A percentile compares a stretch with the other conserved stretches of the same genome.
Conservation (phyloP, 495 filamentous ascomycete genomes). For the Friedmanniomyces simplex region DNA sequence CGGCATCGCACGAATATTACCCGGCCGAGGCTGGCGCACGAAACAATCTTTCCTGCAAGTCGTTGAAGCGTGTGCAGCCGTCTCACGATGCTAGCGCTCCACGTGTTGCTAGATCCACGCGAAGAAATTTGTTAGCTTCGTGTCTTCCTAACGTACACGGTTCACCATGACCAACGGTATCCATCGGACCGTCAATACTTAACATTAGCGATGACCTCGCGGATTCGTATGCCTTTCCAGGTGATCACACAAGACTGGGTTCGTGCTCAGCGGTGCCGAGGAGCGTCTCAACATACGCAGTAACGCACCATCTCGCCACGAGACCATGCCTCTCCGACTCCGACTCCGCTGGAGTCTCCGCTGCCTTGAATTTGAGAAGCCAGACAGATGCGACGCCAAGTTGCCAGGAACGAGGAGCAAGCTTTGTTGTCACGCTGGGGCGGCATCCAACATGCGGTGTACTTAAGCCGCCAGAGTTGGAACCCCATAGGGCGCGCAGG, state of each 20-base stretch:
- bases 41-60: neutral
- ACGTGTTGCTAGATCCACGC: neutral
- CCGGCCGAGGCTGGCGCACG: neutral
- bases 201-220: neutral
- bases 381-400: too few relatives aligned
- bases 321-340: neutral
- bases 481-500: neutral
- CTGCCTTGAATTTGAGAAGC: too few relatives aligned
- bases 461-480: neutral
- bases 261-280: neutral
- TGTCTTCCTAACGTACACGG: slow-evolving; percentile 1
- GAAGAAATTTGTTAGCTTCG: neutral
- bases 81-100: neutral
- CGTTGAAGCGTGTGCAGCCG: neutral
- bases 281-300: neutral
- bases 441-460: neutral
- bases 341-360: too few relatives aligned
- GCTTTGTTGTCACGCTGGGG: too few relatives aligned
- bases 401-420: too few relatives aligned
- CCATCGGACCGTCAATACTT: neutral
- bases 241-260: neutral
- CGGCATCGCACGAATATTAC: neutral
- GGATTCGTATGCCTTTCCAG: slow-evolving; percentile 2
- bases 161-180: neutral
- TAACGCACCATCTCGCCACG: neutral